Evolutionary conservation across 805 yeast species (phyloP).

Genomic region (Komagataella ulmi): DNA sequence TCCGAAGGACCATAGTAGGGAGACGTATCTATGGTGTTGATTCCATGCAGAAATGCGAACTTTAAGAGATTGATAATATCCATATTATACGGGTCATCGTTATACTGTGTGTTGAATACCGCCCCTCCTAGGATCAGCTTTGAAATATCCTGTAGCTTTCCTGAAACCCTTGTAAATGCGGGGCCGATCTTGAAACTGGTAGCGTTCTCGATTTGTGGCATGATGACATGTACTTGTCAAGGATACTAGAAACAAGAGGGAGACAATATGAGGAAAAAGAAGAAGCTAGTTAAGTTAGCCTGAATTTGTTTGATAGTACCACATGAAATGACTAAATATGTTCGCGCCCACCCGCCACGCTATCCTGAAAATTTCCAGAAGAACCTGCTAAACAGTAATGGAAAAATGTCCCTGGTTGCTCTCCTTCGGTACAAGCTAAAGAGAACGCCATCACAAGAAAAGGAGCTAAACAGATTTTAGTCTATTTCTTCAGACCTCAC

Average conservation of each 20-base stretch:
- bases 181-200: not conserved
- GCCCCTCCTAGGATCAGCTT: slow-evolving; percentile 81
- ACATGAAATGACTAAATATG: too few species aligned
- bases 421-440: too few species aligned
- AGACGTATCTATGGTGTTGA: slow-evolving; percentile 77
- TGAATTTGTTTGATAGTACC: too few species aligned
- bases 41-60: slow-evolving; percentile 51
- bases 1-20: slow-evolving; percentile 93
- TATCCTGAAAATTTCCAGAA: too few species aligned
- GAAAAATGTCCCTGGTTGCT: too few species aligned
- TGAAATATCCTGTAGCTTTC: slow-evolving; percentile 23
- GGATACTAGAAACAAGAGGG: not conserved
- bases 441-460: too few species aligned
- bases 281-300: too few species aligned
- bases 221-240: not conserved
- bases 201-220: not conserved
- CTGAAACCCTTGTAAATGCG: slow-evolving; percentile 3
- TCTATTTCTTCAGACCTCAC: too few species aligned
- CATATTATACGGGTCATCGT: slow-evolving; percentile 47
- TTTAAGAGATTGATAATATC: slow-evolving; percentile 45
- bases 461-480: too few species aligned
- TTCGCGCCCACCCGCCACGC: too few species aligned
- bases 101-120: slow-evolving; percentile 70
- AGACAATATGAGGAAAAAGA: not conserved
- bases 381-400: too few species aligned